Evolutionary conservation across 164 flowering plant species (phyloP).

Genomic region (Stephania yunnanensis): DNA sequence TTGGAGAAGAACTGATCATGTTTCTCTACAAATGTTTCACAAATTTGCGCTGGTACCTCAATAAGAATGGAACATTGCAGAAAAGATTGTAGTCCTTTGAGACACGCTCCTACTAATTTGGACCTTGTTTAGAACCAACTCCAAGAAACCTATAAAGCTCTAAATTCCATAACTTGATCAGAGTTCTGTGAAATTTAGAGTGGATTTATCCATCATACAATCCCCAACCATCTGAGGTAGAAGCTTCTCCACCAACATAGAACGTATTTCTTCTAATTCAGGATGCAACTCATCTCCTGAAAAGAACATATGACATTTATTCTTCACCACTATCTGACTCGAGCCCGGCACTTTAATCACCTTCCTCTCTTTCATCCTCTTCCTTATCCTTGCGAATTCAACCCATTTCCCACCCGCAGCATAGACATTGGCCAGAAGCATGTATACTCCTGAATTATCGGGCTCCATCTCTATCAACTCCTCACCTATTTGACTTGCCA

Average conservation of each 20-base stretch:
- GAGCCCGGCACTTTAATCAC: conserved; percentile 49
- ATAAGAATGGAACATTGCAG: not conserved
- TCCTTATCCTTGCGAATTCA: conserved; percentile 40
- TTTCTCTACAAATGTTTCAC: not conserved
- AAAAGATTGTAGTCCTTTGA: not conserved
- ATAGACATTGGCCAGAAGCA: conserved; percentile 41
- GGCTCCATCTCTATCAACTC: conserved; percentile 44
- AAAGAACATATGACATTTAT: conserved; percentile 34
- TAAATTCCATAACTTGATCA: no score
- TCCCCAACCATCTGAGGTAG: conserved; percentile 34
- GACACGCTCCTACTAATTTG: not conserved
- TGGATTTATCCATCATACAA: no score
- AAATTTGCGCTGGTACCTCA: not conserved
- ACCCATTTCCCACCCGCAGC: conserved; percentile 52
- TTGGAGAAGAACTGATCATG: not conserved
- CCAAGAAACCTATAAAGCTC: no score
- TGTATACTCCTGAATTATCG: conserved; percentile 35
- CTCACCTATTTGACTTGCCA: conserved; percentile 34
- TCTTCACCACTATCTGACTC: conserved; percentile 49
- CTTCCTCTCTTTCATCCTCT: conserved; percentile 47
- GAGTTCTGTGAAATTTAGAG: no score
- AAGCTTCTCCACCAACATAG: conserved; percentile 30
- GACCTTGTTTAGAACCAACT: no score
- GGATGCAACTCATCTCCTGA: conserved; percentile 45
- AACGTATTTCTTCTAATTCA: conserved; percentile 28